Evolutionary conservation across 345 rosid genomes (phyloP), one percentile per base, ranked within the genome.

Genomic region (Boechera divaricarpa): DNA sequence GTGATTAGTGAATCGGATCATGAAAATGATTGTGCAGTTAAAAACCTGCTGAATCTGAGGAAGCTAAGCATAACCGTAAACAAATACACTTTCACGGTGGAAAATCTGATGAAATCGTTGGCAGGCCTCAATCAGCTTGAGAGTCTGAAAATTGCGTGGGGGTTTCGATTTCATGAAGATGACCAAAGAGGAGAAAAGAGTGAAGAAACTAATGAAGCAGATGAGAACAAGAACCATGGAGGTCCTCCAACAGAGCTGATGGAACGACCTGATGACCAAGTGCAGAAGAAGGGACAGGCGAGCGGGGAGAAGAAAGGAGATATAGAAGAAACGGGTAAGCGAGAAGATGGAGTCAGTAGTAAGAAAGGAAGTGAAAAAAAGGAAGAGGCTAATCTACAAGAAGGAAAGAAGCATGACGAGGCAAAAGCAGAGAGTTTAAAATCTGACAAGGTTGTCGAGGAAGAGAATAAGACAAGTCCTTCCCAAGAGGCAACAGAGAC

Each of bases 71-170:
- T 86, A 57, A 73, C 76, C 5, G 74, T 82, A 33, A 70, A 55
- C 35, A 70, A 6, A 12, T 0, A 7, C 0, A 3, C 4, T 13
- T 82, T 82, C 69, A 4, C 2, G 31, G 42, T 48, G 29, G 62
- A 15, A 16, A 7, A 51, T 0, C 49, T 70, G 32, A 53, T 21
- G 45, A 10, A n/a, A 11, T 68, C 38, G 5, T 60, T 85, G 35
- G 16, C 10, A 15, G 15, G 15, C 18, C 72, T 82, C 4, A 0
- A 28, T 36, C 1, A 15, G 9, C 86, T 85, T 56, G 21, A 15
- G 79, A 82, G 73, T 42, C 76, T 83, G 51, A 78, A 71, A 62
- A 72, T 87, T n/a, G 67, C 58, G 15, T 83, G 86, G 90, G 86
- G 86, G 55, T 82, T 66, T 63, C 28, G 26, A 6, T 64, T 64